These are phyloP conservation scores for Phytophthora cryptogea DNA, from an alignment of 352 stramenopile genomes.

Conservation along the genomic window DNA sequence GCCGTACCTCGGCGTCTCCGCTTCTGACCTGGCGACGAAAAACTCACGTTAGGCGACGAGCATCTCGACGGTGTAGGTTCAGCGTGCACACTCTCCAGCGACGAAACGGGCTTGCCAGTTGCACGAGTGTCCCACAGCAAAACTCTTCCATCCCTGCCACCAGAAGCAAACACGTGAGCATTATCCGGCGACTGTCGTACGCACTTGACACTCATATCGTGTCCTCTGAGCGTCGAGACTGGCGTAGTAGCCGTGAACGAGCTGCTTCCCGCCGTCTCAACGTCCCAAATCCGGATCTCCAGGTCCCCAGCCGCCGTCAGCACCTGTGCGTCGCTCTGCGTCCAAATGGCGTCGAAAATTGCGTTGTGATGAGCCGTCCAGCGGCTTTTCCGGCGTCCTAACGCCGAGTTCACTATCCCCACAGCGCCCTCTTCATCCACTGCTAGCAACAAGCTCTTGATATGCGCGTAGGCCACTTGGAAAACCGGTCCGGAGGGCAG, in stretches of 20 bases:
- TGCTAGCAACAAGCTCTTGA: constrained; percentile 37
- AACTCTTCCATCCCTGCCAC: constrained; percentile 63
- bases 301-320: constrained; percentile 66
- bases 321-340: constrained; percentile 48
- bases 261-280: constrained; percentile 33
- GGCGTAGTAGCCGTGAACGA: constrained; percentile 6
- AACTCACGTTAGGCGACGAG: constrained; percentile 22
- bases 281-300: constrained; percentile 59
- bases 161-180: constrained; percentile 53
- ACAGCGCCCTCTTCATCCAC: constrained; percentile 66
- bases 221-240: constrained; percentile 45
- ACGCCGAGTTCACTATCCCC: constrained; percentile 39
- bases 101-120: constrained; percentile 30
- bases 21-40: constrained; percentile 40
- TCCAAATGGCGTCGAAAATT: constrained; percentile 74
- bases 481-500: constrained; percentile 46
- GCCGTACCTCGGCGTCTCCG: constrained; percentile 34
- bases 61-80: constrained; percentile 17
- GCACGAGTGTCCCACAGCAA: constrained; percentile 62
- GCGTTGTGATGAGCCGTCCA: constrained; percentile 71
- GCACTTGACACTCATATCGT: constrained; percentile 82
- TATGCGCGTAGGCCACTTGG: constrained; percentile 52
- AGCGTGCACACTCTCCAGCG: constrained; percentile 46
- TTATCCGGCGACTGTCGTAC: constrained; percentile 51
- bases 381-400: constrained; percentile 30